Conservation (phyloP, 2,329 filamentous ascomycete genomes). For the Trichophyton benhamiae region DNA sequence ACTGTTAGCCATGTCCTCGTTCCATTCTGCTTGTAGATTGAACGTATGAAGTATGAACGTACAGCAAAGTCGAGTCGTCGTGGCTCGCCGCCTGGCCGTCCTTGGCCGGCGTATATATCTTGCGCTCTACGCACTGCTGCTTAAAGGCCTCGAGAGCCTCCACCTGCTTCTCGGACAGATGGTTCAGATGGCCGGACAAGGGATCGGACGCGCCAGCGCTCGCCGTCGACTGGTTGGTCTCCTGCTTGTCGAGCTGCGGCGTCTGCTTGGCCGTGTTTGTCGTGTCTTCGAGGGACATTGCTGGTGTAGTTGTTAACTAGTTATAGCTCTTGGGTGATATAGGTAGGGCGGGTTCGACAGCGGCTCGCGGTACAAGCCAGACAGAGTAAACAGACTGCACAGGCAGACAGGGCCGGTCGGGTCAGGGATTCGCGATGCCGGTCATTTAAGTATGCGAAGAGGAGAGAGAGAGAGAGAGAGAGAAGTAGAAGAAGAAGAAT, state of each 20-base stretch:
- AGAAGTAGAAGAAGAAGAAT: not conserved
- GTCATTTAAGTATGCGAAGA: too few species aligned
- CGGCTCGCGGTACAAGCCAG: not conserved
- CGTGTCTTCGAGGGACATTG: slow-evolving; percentile 12
- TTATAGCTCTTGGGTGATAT: not conserved
- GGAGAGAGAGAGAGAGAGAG: not conserved
- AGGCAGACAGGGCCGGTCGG: not conserved
- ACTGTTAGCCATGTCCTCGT: not conserved
- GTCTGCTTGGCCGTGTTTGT: slow-evolving; percentile 6
- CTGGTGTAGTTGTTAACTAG: not conserved
- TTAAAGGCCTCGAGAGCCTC: slow-evolving; percentile 62
- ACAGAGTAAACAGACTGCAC: not conserved
- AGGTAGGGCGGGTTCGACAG: not conserved
- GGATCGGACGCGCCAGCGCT: slow-evolving; percentile 7
- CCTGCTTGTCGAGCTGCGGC: not conserved
- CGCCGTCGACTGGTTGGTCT: slow-evolving; percentile 1
- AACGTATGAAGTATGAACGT: slow-evolving; percentile 14
- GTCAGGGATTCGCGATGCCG: not conserved
- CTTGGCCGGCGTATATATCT: slow-evolving; percentile 34
- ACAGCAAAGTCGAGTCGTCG: slow-evolving; percentile 39
- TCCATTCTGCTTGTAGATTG: too few species aligned
- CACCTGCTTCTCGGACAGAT: slow-evolving; percentile 58
- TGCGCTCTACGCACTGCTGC: slow-evolving; percentile 49
- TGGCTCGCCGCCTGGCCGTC: slow-evolving; percentile 30
- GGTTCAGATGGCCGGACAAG: slow-evolving; percentile 58